Conservation (phyloP, 2,329 filamentous ascomycete genomes). For the Colletotrichum gigasporum region DNA sequence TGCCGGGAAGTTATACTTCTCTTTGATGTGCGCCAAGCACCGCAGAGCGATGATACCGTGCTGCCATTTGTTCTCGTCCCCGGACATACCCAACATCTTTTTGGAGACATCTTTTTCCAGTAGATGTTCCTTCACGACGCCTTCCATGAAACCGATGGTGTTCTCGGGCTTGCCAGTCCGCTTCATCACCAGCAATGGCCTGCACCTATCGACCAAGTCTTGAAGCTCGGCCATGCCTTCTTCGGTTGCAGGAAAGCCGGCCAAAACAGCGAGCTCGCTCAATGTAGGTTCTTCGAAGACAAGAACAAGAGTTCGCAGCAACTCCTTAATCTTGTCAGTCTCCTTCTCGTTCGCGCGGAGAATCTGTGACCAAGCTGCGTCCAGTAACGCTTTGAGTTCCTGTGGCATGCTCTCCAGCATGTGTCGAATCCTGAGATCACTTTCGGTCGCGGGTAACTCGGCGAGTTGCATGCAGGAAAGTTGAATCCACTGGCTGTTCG, state of each 20-base stretch:
- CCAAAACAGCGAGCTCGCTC: constrained; percentile 47
- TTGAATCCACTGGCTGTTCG: constrained; percentile 55
- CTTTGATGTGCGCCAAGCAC: constrained; percentile 48
- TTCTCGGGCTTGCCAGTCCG: constrained; percentile 27
- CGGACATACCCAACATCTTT: constrained; percentile 45
- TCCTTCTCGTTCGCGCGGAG: constrained; percentile 43
- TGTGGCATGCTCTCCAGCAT: constrained; percentile 50
- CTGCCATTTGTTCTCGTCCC: constrained; percentile 50
- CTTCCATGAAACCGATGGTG: constrained; percentile 40
- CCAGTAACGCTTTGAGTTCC: constrained; percentile 47
- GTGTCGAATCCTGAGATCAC: constrained; percentile 49
- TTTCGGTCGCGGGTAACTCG: constrained; percentile 47
- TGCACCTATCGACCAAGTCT: constrained; percentile 47
- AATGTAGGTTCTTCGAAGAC: constrained; percentile 52
- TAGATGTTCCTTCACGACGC: constrained; percentile 49
- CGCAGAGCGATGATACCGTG: constrained; percentile 51
- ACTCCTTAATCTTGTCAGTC: constrained; percentile 51
- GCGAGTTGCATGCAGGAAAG: constrained; percentile 52
- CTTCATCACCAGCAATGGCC: constrained; percentile 39
- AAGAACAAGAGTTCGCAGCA: constrained; percentile 50
- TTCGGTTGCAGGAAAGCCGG: constrained; percentile 43
- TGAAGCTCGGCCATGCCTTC: constrained; percentile 45
- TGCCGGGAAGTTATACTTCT: constrained; percentile 41
- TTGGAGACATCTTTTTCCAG: constrained; percentile 41
- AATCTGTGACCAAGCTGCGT: constrained; percentile 47